phyloP scores from a whole-genome alignment of 768 basidiomycete genomes.

The Rhizopogon vinicolor region DNA sequence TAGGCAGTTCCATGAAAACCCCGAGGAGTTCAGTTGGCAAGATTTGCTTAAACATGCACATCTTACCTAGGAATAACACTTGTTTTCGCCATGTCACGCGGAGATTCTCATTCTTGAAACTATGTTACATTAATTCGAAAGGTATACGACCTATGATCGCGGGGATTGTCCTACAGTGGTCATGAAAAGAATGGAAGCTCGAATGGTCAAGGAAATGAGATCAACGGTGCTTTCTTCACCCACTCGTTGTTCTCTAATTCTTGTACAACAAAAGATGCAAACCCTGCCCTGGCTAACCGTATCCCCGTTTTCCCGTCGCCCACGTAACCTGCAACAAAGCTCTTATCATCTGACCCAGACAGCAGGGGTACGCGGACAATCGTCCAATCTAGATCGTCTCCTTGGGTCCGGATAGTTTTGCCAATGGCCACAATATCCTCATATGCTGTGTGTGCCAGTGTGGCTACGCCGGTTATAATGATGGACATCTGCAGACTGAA shows the following conservation, averaged over 20 bases:
- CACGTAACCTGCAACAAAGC: constrained; percentile 56
- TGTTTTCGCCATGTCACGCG: neutral
- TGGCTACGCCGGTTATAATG: constrained; percentile 33
- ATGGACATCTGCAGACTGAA: constrained; percentile 35
- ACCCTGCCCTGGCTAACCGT: constrained; percentile 51
- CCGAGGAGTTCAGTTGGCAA: constrained; percentile 79
- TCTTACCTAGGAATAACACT: constrained; percentile 6
- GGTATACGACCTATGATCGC: neutral
- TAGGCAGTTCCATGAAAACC: constrained; percentile 71
- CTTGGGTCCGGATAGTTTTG: constrained; percentile 44
- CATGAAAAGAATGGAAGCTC: neutral
- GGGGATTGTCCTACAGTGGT: neutral
- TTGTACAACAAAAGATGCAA: constrained; percentile 53
- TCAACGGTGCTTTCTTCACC: constrained; percentile 40
- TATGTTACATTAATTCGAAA: neutral
- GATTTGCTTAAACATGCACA: constrained; percentile 56
- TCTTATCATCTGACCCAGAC: constrained; percentile 41
- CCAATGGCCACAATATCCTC: constrained; percentile 65
- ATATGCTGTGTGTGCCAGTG: constrained; percentile 54
- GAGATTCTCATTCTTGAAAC: neutral
- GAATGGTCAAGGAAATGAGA: constrained; percentile 24
- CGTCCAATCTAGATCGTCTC: constrained; percentile 59
- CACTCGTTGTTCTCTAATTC: constrained; percentile 58
- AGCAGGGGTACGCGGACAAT: constrained; percentile 65
- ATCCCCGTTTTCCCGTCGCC: constrained; percentile 56